Conservation (phyloP, 495 filamentous ascomycete species). For the Tetracladium marchalianum region DNA sequence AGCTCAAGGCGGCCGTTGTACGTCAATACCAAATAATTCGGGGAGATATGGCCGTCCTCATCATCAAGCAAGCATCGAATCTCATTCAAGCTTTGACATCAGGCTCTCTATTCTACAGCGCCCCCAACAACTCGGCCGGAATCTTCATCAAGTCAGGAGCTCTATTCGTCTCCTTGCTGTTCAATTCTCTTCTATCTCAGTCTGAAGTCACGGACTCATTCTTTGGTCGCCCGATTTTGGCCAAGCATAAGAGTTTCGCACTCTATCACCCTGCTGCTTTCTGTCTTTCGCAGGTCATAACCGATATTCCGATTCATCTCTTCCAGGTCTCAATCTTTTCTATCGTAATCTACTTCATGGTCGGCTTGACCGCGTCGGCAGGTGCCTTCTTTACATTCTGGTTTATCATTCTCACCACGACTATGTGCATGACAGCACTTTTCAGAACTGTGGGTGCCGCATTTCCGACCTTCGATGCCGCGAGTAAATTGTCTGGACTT, state of each 20-base stretch:
- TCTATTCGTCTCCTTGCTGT: constrained; percentile 48
- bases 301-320: constrained; percentile 56
- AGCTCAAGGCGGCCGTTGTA: constrained; percentile 36
- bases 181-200: constrained; percentile 54
- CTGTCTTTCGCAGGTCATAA: constrained; percentile 58
- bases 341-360: constrained; percentile 59
- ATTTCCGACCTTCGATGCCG: constrained; percentile 40
- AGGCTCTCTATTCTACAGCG: constrained; percentile 72
- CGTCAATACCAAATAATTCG: constrained; percentile 50
- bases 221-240: constrained; percentile 49
- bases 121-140: constrained; percentile 44
- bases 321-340: constrained; percentile 55
- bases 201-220: constrained; percentile 55
- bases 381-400: constrained; percentile 44
- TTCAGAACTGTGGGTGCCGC: constrained; percentile 41
- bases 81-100: constrained; percentile 69
- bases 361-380: constrained; percentile 34
- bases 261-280: constrained; percentile 66
- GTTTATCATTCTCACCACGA: constrained; percentile 31
- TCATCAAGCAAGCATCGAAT: constrained; percentile 53
- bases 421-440: constrained; percentile 38
- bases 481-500: constrained; percentile 45
- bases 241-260: constrained; percentile 62
- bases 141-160: constrained; percentile 45
- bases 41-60: constrained; percentile 49